Base-by-base conservation (phyloP, 495 filamentous ascomycete genomes). In the Penicillium bialowiezense region DNA sequence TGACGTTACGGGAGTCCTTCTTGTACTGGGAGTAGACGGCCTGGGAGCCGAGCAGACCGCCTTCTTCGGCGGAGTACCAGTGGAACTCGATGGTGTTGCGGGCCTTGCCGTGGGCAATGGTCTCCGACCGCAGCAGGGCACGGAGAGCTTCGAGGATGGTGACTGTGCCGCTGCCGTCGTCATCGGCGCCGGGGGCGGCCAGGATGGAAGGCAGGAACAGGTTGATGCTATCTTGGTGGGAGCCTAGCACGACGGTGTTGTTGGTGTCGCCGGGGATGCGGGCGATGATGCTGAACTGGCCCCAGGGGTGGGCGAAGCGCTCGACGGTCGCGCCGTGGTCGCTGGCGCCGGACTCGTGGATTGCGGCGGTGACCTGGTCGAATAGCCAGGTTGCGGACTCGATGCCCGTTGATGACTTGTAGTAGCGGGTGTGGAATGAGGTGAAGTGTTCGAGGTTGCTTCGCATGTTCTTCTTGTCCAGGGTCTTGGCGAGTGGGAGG, bases 21-120 rank as follows among this genome's bases (percentile, higher is more conserved):
- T 89, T 88, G 62, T 99, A 99, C n/a, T 74, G 66, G 10, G 80
- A 75, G 69, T 96, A 97, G 65, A 99, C 85, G 26, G 87, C 89
- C 65, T 95, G 90, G 21, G 75, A 88, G 57, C 88, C 88, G 7
- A 96, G 79, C 51, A 97, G 74, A 26, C 92, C 92, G 14, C 89
- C 90, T 65, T 97, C 92, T 62, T 97, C 92, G 0, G 89, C 92
- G 10, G 82, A 85, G 69, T 95, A 97, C 84, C 91, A 97, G 65
- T 96, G 91, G 65, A 97, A 97, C 69, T 97, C 92, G 54, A 97
- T 67, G 1, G 91, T 96, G 68, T 97, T 92, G 15, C 67, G 59
- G 7, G 72, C 75, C 41, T 81, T 70, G 21, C 82, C 84, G 19
- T 70, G 55, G 5, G 67, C 59, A 28, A 83, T 67, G 44, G 71